Evolutionary conservation across 192 early-diverging fungal species (phyloP).

Genomic region (Geosiphon pyriformis): DNA sequence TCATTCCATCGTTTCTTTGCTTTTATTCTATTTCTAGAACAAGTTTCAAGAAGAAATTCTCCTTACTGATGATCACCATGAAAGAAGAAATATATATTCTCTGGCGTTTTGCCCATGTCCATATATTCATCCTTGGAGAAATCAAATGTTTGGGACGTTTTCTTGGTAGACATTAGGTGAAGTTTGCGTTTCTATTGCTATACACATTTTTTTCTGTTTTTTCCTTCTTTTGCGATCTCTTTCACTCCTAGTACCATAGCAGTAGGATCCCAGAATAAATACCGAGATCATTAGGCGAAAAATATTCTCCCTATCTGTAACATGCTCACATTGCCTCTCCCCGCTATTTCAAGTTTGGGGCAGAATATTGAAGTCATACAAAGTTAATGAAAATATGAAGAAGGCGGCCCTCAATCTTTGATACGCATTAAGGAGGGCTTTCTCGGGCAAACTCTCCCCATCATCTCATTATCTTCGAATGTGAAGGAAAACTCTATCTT

Average conservation of each 20-base stretch:
- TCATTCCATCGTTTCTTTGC: neutral
- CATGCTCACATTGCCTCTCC: too few relatives aligned
- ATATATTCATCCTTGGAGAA: too few relatives aligned
- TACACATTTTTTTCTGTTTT: neutral
- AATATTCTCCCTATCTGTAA: neutral
- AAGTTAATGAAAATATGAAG: neutral
- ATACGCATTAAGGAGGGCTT: neutral
- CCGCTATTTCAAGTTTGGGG: neutral
- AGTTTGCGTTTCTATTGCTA: neutral
- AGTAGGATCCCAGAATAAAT: neutral
- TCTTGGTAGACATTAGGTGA: too few relatives aligned
- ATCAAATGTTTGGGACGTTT: too few relatives aligned
- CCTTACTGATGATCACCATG: too few relatives aligned
- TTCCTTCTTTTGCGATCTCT: neutral
- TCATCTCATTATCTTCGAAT: too few relatives aligned
- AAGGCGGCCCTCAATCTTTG: neutral
- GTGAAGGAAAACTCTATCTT: too few relatives aligned
- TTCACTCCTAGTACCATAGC: conserved; percentile 2
- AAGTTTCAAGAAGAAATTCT: too few relatives aligned
- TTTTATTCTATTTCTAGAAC: too few relatives aligned
- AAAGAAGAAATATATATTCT: too few relatives aligned
- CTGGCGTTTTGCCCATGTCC: too few relatives aligned
- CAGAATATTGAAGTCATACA: neutral
- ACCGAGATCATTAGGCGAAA: neutral
- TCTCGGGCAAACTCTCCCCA: neutral